phyloP scores from a whole-genome alignment of 2,329 filamentous ascomycete species.

The Metarhizium rileyi region DNA sequence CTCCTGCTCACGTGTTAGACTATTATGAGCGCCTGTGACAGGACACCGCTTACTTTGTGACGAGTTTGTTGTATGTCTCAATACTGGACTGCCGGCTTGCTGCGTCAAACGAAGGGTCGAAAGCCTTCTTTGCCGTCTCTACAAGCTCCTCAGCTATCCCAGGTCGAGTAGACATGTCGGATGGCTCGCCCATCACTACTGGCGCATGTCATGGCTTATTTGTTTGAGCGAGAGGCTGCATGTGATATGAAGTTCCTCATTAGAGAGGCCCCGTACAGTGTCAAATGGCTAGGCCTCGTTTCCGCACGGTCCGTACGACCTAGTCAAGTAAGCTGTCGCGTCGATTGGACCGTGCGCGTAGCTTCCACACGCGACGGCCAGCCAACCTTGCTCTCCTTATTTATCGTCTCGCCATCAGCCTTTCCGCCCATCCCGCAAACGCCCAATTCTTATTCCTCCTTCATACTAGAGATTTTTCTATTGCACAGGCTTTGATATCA shows the following conservation, averaged over 20 bases:
- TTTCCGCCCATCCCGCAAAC: too few relatives aligned
- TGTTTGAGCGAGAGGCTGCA: background rate
- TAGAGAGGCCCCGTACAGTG: conserved; percentile 2
- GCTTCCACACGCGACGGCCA: background rate
- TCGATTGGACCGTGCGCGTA: conserved; percentile 6
- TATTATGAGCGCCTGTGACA: background rate
- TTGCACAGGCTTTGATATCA: too few relatives aligned
- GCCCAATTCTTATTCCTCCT: too few relatives aligned
- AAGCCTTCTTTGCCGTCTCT: conserved; percentile 37
- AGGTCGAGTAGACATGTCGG: conserved; percentile 13
- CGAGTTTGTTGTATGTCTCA: conserved; percentile 34
- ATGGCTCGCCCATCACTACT: conserved; percentile 18
- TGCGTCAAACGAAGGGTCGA: conserved; percentile 31
- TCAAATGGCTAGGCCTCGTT: background rate
- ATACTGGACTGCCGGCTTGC: conserved; percentile 24
- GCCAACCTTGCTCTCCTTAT: background rate
- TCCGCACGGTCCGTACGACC: background rate
- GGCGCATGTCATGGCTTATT: background rate
- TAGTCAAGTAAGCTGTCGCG: conserved; percentile 19
- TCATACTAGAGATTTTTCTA: too few relatives aligned
- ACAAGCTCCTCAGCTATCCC: conserved; percentile 26
- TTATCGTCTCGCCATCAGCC: background rate
- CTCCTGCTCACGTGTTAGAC: conserved; percentile 16
- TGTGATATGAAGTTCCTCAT: background rate
- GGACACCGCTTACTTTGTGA: conserved; percentile 33